Percentiles rank a stretch among this genome's conserved stretches.
Evolutionary conservation across 192 early-diverging fungal genomes (phyloP).

Genomic region (Pilobolus umbonatus): DNA sequence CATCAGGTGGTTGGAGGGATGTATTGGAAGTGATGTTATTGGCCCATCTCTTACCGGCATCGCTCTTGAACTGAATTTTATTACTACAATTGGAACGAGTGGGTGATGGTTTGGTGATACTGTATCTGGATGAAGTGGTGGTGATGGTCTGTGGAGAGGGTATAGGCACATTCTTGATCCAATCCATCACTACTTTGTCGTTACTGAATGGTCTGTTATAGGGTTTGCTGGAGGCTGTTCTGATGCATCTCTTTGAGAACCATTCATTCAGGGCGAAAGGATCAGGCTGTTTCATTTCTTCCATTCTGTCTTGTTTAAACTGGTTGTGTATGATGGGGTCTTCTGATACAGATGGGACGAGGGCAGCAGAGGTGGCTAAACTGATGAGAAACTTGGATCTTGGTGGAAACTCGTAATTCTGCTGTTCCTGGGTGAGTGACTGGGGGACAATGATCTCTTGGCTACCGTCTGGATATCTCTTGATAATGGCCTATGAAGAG

Average conservation of each 20-base stretch:
- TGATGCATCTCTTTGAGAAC: constrained; percentile 17
- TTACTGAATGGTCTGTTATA: neutral
- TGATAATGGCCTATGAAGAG: constrained; percentile 17
- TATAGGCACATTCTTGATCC: constrained; percentile 22
- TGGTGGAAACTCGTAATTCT: constrained; percentile 31
- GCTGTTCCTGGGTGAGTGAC: constrained; percentile 23
- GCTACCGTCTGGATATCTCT: constrained; percentile 25
- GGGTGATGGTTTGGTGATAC: neutral
- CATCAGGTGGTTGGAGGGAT: constrained; percentile 14
- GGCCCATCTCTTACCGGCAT: constrained; percentile 18
- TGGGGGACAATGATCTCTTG: constrained; percentile 29
- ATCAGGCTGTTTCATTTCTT: constrained; percentile 12
- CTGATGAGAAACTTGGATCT: constrained; percentile 23
- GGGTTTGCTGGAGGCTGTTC: neutral
- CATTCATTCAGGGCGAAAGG: constrained; percentile 22
- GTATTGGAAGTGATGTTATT: constrained; percentile 13
- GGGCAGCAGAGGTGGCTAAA: constrained; percentile 20
- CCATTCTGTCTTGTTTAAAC: neutral
- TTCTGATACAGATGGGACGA: too few species aligned
- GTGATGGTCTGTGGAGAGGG: neutral
- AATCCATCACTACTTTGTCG: constrained; percentile 21
- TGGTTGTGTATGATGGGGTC: too few species aligned
- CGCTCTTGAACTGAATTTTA: constrained; percentile 20
- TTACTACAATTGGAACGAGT: neutral
- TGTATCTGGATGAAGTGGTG: neutral